Evolutionary conservation across 148 eudicot genomes (phyloP).

Genomic region (Drosera capensis): DNA sequence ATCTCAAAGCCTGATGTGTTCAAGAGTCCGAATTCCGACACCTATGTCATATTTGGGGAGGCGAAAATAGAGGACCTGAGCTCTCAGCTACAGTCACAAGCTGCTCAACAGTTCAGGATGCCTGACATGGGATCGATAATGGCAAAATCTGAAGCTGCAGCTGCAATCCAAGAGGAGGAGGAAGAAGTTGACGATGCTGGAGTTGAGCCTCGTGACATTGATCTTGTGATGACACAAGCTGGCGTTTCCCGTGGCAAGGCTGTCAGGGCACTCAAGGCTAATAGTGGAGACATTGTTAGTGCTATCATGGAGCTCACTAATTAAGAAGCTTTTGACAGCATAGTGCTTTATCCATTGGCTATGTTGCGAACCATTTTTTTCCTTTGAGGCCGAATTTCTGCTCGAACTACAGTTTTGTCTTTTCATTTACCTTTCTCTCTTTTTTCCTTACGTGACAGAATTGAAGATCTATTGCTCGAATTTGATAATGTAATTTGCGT

Average conservation of each 20-base stretch:
- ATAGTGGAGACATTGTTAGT: conserved; percentile 63
- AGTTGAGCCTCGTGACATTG: conserved; percentile 69
- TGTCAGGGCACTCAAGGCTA: conserved; percentile 68
- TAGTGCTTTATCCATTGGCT: not conserved
- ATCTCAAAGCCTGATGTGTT: conserved; percentile 78
- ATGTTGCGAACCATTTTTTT: not conserved
- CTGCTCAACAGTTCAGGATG: conserved; percentile 79
- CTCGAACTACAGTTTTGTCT: not conserved
- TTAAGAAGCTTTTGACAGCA: conserved; percentile 11
- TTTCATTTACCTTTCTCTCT: too few species aligned
- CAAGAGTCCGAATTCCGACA: conserved; percentile 75
- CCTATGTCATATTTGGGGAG: conserved; percentile 73
- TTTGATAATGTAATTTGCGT: too few species aligned
- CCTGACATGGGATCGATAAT: conserved; percentile 53
- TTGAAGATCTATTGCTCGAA: too few species aligned
- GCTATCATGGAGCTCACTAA: conserved; percentile 85
- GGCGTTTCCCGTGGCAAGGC: conserved; percentile 71
- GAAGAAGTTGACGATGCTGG: conserved; percentile 71
- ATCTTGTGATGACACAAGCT: conserved; percentile 79
- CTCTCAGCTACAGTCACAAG: conserved; percentile 87
- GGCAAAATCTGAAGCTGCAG: conserved; percentile 40
- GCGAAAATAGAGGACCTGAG: conserved; percentile 86
- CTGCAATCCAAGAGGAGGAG: conserved; percentile 44
- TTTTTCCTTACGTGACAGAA: too few species aligned
- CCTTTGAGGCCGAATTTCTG: too few species aligned